These are phyloP conservation scores for Fomitopsis palustris DNA, from an alignment of 1,284 basidiomycete genomes.

Conservation along the genomic window DNA sequence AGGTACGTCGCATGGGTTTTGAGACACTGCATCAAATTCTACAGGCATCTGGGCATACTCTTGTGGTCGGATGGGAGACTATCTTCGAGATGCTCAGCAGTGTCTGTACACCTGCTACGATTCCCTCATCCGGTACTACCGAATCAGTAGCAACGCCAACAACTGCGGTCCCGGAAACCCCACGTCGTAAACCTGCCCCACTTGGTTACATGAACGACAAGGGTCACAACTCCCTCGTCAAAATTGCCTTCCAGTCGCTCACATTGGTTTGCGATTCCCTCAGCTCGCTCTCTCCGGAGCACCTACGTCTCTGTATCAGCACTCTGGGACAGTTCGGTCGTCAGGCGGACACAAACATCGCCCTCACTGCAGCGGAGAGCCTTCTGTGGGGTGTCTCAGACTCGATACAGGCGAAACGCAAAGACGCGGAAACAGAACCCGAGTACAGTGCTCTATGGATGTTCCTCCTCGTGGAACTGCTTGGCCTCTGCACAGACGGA, in stretches of 20 bases:
- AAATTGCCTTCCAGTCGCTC: conserved; percentile 91
- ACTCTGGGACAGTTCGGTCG: conserved; percentile 89
- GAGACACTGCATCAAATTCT: conserved; percentile 89
- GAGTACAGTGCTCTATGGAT: conserved; percentile 88
- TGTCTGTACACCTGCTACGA: conserved; percentile 60
- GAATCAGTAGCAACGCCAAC: conserved; percentile 41
- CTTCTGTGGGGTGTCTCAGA: conserved; percentile 93
- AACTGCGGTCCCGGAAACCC: conserved; percentile 28
- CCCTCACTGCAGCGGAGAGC: conserved; percentile 87
- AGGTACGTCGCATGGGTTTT: conserved; percentile 83
- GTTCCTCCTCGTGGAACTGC: conserved; percentile 81
- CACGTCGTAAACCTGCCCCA: conserved; percentile 41
- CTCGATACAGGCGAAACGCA: conserved; percentile 78
- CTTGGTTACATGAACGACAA: conserved; percentile 62
- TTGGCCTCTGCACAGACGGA: conserved; percentile 78
- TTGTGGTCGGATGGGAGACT: conserved; percentile 88
- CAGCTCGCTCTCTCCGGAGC: conserved; percentile 73
- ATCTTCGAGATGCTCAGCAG: conserved; percentile 90
- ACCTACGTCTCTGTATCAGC: conserved; percentile 84
- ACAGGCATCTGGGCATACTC: conserved; percentile 87
- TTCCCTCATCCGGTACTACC: conserved; percentile 35
- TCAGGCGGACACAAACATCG: conserved; percentile 93
- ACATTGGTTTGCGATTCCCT: conserved; percentile 94
- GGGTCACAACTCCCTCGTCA: conserved; percentile 64
- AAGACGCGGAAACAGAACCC: conserved; percentile 60